Base-by-base conservation (phyloP, 306 rosid species). In the Alnus glutinosa region DNA sequence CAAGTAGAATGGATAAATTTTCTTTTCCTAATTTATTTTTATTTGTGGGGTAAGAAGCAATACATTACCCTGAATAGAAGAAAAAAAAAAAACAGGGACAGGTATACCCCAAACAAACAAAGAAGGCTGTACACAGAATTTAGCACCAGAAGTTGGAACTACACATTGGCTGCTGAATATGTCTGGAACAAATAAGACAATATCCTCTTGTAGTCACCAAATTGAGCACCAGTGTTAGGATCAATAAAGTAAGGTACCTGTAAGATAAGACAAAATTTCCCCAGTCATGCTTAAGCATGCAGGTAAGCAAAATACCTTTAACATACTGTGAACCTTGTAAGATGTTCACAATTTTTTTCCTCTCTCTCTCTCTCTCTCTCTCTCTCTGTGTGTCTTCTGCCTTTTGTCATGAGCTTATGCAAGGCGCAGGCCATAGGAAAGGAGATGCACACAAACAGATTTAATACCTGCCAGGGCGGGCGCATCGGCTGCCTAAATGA, bases 211-310 rank as follows among this genome's bases (percentile, higher is more conserved):
- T 84, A 89, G 85, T 88, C 92, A 39, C 94, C 93, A 36, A 91
- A 85, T 49, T 81, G 85, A 81, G 86, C 84, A 79, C 92, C 93
- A 54, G 94, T 89, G 80, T 81, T 92, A 73, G 89, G 93, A 84
- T 94, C 98, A 63, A 94, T 78, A 58, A 94, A 76, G 85, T 83
- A 90, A 34, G 94, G 98, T 52, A 92, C 97, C 98, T 94, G 89
- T 58, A 75, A 74, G 62, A 30, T 52, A 28, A 74, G 62, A 30
- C 46, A 28, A 42, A 79, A 57, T 15, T 39, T 55, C 54, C 76
- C 23, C 4, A 61, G 51, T 78, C 71, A 82, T 50, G 52, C 75
- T 32, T 66, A 59, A 46, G 52, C 48, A 54, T 12, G 44, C 47
- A 23, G 68, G 9, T 15, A 62, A 36, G 9, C 64, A 73, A 76